A percentile compares a stretch with the other conserved stretches of the same genome.
Conservation (phyloP, 2,329 filamentous ascomycete species). For the Metarhizium anisopliae region DNA sequence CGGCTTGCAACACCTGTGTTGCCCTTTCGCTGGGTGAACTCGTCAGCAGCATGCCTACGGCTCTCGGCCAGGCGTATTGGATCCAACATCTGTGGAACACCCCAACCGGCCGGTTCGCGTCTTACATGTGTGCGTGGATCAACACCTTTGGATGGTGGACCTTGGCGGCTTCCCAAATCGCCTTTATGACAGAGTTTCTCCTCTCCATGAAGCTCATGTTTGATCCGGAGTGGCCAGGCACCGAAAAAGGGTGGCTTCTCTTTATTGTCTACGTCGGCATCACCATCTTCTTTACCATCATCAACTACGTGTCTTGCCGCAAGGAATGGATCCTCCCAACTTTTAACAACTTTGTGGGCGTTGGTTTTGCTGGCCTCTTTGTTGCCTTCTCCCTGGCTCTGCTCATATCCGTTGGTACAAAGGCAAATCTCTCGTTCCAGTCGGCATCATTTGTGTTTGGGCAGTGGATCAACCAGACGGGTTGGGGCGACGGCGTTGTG, state of each 20-base stretch:
- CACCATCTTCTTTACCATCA: constrained; percentile 35
- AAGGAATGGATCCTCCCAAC: constrained; percentile 28
- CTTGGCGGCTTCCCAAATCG: constrained; percentile 43
- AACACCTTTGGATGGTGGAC: constrained; percentile 53
- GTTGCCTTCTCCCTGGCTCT: constrained; percentile 41
- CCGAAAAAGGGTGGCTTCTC: constrained; percentile 39
- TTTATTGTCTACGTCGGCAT: constrained; percentile 47
- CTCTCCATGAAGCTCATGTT: constrained; percentile 49
- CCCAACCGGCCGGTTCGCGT: constrained; percentile 35
- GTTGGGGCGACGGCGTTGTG: constrained; percentile 46
- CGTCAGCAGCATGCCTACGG: constrained; percentile 50
- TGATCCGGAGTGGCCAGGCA: constrained; percentile 34
- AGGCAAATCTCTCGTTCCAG: constrained; percentile 34
- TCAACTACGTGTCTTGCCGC: constrained; percentile 44
- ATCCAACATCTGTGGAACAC: constrained; percentile 27
- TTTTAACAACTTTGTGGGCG: constrained; percentile 48
- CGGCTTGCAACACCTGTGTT: constrained; percentile 42
- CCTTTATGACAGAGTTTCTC: constrained; percentile 50
- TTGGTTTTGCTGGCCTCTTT: constrained; percentile 43
- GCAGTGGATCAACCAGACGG: constrained; percentile 33
- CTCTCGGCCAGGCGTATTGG: constrained; percentile 52
- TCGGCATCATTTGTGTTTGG: constrained; percentile 43
- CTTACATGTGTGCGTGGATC: constrained; percentile 51
- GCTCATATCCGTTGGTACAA: constrained; percentile 41
- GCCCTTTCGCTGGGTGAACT: constrained; percentile 47